Evolutionary conservation across 2,329 filamentous ascomycete genomes (phyloP), one percentile per base, ranked within the genome.

Genomic region (Bisporella sp.): DNA sequence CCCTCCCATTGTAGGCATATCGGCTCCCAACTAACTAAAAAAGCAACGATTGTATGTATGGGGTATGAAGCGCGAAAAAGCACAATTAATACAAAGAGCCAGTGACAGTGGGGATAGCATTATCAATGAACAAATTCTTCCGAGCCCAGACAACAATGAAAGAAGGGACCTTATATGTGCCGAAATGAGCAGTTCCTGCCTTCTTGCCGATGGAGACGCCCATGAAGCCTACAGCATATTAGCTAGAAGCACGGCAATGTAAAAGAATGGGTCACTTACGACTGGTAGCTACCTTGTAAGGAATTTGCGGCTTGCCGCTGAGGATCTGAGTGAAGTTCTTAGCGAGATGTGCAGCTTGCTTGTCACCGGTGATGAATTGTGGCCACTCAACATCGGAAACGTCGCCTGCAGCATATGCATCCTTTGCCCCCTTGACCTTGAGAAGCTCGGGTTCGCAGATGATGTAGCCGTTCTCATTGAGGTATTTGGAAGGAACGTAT

Each of bases 361-460:
- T 56, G 7, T 56, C 52, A 7, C 52, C 42, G 31, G 49, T 43
- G 4, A 62, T 43, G 37, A 54, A 52, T 13, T 64, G 61, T 6
- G 59, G 28, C n/a, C 45, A 44, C 32, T 65, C 58, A 3, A 59
- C 40, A 39, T 53, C 53, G 4, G 55, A 56, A 8, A 62, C 45
- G 54, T 65, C 63, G 2, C 63, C 63, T 4, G 62, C 54, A 4
- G 62, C 63, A 55, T 57, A 65, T 1, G 61, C 52, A 41, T 60
- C 57, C 7, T 69, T 62, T 28, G 68, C 62, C 5, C 67, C 70
- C 53, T 68, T 69, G 33, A 78, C 73, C 32, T 68, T 69, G 60
- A 76, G 71, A 58, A 66, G 72, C 33, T 76, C 74, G 21, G 21
- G 21, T 56, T 82, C 77, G 4, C 77, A 71, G 6, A 70, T 63